Percentiles rank a stretch among this genome's conserved stretches.
These are phyloP conservation scores for Nigrograna mackinnonii DNA, from an alignment of 2,329 filamentous ascomycete genomes.

Conservation along the genomic window DNA sequence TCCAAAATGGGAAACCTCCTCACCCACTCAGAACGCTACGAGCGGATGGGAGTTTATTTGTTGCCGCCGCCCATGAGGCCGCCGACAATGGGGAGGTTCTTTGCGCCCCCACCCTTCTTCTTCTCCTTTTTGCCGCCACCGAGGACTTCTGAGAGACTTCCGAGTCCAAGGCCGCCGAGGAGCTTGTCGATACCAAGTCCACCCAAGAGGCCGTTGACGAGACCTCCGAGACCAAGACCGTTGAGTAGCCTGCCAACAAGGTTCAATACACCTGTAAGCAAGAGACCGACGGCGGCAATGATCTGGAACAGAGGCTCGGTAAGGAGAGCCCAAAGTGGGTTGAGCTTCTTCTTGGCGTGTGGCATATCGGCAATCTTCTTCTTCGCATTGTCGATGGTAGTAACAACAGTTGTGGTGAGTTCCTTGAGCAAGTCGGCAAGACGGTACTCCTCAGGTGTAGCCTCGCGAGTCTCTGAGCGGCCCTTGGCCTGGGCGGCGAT, in stretches of 20 bases:
- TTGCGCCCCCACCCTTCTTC: constrained; percentile 48
- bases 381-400: constrained; percentile 85
- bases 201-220: constrained; percentile 79
- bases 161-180: constrained; percentile 71
- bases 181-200: constrained; percentile 77
- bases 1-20: not conserved
- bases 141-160: constrained; percentile 52
- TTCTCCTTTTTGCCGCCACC: constrained; percentile 61
- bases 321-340: constrained; percentile 83
- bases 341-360: constrained; percentile 91
- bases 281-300: constrained; percentile 81
- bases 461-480: constrained; percentile 73
- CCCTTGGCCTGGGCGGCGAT: constrained; percentile 86
- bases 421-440: constrained; percentile 86
- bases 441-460: constrained; percentile 80
- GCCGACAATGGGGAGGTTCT: constrained; percentile 50
- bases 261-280: constrained; percentile 81
- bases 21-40: not conserved
- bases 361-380: constrained; percentile 90
- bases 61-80: constrained; percentile 51
- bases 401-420: constrained; percentile 77
- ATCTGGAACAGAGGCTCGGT: constrained; percentile 91
- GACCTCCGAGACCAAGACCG: constrained; percentile 78
- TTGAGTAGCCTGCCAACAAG: constrained; percentile 81
- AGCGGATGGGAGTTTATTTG: constrained; percentile 22